Conservation (phyloP, 352 stramenopile genomes). For the Phytophthora foliorum region DNA sequence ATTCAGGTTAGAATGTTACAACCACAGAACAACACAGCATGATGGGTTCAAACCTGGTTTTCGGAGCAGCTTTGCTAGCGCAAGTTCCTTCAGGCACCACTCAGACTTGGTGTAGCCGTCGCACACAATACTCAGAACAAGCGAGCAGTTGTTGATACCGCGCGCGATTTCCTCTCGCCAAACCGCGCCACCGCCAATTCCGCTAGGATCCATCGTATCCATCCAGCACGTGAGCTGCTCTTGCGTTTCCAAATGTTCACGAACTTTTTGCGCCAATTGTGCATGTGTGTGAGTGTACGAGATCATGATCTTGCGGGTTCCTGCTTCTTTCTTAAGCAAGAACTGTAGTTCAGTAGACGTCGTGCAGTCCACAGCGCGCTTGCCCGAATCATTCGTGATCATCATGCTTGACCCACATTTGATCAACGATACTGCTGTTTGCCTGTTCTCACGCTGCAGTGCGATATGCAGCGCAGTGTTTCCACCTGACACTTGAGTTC, state of each 20-base stretch:
- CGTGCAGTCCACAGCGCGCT: conserved; percentile 83
- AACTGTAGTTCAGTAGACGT: conserved; percentile 85
- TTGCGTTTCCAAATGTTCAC: conserved; percentile 68
- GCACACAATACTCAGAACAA: conserved; percentile 79
- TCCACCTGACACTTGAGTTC: conserved; percentile 49
- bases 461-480: conserved; percentile 85
- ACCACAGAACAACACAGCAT: neutral
- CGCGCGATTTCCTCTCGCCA: conserved; percentile 87
- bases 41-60: conserved; percentile 51
- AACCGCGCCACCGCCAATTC: conserved; percentile 77
- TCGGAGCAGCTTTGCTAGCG: conserved; percentile 75
- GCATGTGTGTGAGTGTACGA: conserved; percentile 82
- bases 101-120: conserved; percentile 80
- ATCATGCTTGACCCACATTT: conserved; percentile 80
- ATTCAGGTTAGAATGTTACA: neutral
- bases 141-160: conserved; percentile 76
- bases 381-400: conserved; percentile 65
- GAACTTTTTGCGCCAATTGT: conserved; percentile 67
- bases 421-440: conserved; percentile 75
- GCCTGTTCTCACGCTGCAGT: conserved; percentile 70
- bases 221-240: conserved; percentile 81
- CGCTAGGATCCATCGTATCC: conserved; percentile 86
- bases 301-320: conserved; percentile 85
- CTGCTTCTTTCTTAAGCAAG: conserved; percentile 77
- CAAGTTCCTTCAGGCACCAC: conserved; percentile 87